These are phyloP conservation scores for Botryotinia narcissicola DNA, from an alignment of 2,329 filamentous ascomycete genomes.

Conservation along the genomic window DNA sequence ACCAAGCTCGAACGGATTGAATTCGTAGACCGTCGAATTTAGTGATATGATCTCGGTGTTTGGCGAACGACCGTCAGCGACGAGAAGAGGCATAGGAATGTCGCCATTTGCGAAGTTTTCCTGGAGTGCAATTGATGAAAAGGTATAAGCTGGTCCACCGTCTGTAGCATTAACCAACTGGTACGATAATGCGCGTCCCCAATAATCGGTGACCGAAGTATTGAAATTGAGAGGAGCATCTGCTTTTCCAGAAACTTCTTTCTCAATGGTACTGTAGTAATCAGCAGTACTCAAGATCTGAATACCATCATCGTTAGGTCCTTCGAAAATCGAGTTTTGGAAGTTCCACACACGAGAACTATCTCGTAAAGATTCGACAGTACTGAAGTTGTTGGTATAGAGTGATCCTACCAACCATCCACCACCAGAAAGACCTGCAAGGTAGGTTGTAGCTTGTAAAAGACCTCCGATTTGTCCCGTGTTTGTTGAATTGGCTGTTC, in stretches of 20 bases:
- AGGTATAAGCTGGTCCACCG: slow-evolving; percentile 76
- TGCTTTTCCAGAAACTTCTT: slow-evolving; percentile 58
- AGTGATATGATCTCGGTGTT: slow-evolving; percentile 58
- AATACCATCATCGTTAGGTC: slow-evolving; percentile 50
- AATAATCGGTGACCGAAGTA: slow-evolving; percentile 81
- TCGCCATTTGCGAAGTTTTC: slow-evolving; percentile 60
- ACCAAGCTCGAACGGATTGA: slow-evolving; percentile 78
- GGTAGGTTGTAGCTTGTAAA: slow-evolving; percentile 76
- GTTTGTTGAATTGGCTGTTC: slow-evolving; percentile 60
- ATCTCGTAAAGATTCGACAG: slow-evolving; percentile 56
- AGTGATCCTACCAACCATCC: slow-evolving; percentile 83
- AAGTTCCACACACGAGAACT: slow-evolving; percentile 59
- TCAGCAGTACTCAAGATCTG: slow-evolving; percentile 53
- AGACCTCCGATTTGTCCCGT: slow-evolving; percentile 74
- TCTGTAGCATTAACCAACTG: slow-evolving; percentile 75
- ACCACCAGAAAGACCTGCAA: slow-evolving; percentile 78
- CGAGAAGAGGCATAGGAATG: slow-evolving; percentile 70
- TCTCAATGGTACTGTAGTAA: slow-evolving; percentile 61
- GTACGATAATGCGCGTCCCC: slow-evolving; percentile 81
- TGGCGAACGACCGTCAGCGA: slow-evolving; percentile 65
- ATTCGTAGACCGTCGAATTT: slow-evolving; percentile 76
- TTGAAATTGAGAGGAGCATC: slow-evolving; percentile 65
- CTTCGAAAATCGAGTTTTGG: slow-evolving; percentile 58
- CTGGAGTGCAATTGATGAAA: slow-evolving; percentile 70
- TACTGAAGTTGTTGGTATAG: slow-evolving; percentile 74